A percentile compares a stretch with the other conserved stretches of the same genome.
phyloP scores from a whole-genome alignment of 257 asterid genomes.

The Solanum acaule region DNA sequence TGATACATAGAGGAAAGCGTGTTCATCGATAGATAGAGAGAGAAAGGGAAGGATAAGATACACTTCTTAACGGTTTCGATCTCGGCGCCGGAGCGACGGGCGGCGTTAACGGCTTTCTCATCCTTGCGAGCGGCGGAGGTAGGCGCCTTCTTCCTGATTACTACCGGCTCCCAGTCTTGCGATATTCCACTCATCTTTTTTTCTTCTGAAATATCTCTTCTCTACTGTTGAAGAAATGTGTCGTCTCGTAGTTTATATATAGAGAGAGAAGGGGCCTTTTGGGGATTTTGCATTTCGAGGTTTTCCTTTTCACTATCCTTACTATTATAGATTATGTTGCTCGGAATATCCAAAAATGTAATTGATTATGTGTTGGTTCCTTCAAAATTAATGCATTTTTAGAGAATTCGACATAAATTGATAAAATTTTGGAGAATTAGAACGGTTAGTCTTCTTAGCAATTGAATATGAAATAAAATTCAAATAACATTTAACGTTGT shows the following conservation, averaged over 20 bases:
- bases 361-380: neutral
- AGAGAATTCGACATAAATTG: neutral
- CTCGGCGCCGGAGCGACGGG: conserved; percentile 96
- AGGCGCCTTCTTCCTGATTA: conserved; percentile 78
- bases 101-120: conserved; percentile 95
- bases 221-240: neutral
- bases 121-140: conserved; percentile 92
- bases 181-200: conserved; percentile 28
- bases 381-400: neutral
- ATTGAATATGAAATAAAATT: neutral
- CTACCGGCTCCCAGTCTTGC: conserved; percentile 96
- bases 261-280: neutral
- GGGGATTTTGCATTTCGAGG: neutral
- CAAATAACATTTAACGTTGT: too few relatives aligned
- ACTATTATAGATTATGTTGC: neutral
- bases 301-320: neutral
- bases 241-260: neutral
- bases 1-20: neutral
- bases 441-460: too few relatives aligned
- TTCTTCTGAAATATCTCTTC: neutral
- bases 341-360: too few relatives aligned
- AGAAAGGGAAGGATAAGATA: neutral
- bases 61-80: conserved; percentile 79
- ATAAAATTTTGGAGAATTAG: neutral
- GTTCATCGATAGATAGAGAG: neutral